Conservation (phyloP, 805 yeast genomes). For the Candida schatavii region DNA sequence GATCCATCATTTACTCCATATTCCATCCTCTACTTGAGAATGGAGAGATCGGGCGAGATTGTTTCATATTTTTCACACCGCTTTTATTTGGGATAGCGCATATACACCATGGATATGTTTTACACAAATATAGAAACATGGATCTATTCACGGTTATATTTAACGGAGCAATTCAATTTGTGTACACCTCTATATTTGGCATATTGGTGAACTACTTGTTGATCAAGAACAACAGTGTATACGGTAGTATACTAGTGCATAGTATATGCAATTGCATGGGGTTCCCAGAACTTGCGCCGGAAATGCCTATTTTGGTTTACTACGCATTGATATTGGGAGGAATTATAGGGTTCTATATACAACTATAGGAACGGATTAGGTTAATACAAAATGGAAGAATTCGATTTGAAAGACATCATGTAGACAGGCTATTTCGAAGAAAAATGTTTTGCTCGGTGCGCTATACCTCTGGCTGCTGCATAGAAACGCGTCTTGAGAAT, state of each 20-base stretch:
- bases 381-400: not conserved
- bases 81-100: constrained; percentile 75
- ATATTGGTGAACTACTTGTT: constrained; percentile 57
- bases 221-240: constrained; percentile 48
- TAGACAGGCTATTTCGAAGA: too few species aligned
- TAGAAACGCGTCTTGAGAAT: too few species aligned
- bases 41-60: not conserved
- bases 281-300: constrained; percentile 45
- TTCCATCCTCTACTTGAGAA: constrained; percentile 12
- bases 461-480: not conserved
- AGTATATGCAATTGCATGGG: constrained; percentile 69
- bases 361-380: constrained; percentile 1
- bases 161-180: constrained; percentile 48
- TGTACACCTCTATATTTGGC: constrained; percentile 72
- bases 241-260: constrained; percentile 61
- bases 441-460: too few species aligned
- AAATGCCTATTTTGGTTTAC: constrained; percentile 13
- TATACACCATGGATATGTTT: constrained; percentile 65
- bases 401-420: too few species aligned
- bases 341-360: constrained; percentile 28
- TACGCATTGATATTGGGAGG: constrained; percentile 42
- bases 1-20: constrained; percentile 42
- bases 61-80: constrained; percentile 47
- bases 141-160: constrained; percentile 30
- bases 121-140: constrained; percentile 25